Evolutionary conservation across 768 basidiomycete genomes (phyloP), one percentile per base, ranked within the genome.

Genomic region (Lactifluus echinatus): DNA sequence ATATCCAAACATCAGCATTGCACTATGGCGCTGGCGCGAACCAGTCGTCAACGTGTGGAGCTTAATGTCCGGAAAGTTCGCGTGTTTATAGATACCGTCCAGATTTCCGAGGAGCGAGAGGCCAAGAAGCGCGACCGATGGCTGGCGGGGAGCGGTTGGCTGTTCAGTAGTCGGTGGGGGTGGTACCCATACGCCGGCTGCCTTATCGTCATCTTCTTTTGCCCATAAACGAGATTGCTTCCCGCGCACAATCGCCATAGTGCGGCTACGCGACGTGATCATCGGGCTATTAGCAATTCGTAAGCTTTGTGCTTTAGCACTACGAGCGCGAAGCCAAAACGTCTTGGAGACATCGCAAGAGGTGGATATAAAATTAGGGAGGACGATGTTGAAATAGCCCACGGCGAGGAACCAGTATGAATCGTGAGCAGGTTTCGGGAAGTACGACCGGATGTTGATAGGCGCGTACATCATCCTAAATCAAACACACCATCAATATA

Each of bases 361-460:
- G 14, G 64, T 54, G n/a, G 85, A 83, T 24, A 87, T 65, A 71
- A 91, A 88, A 19, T 77, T 74, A 0, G 90, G 89, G 8, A 93
- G 80, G 54, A 90, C 72, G 63, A 93, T 76, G 69, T 90, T 91
- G 76, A 86, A 88, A 71, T 87, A 89, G 4, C 85, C 83, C 55
- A 89, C 81, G n/a, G 85, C 81, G 33, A 90, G 75, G 73, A 84
- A 88, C 83, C 86, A 89, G 72, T 87, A 88, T 11, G 87, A 89
- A 59, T 79, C 76, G 61, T 77, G 73, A 19, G 74, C 65, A 2
- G 74, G 57, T 12, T 57, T 54, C 11, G 60, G 55, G 23, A 83
- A 71, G 66, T 80, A 77, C 4, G 85, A 82, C 3, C 90, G 80
- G 37, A 91, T 72, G 69, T 92, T 93, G 48, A 91, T 73, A 12